These are phyloP conservation scores for Pezicula carpinea DNA, from an alignment of 2,329 filamentous ascomycete genomes.

Conservation along the genomic window DNA sequence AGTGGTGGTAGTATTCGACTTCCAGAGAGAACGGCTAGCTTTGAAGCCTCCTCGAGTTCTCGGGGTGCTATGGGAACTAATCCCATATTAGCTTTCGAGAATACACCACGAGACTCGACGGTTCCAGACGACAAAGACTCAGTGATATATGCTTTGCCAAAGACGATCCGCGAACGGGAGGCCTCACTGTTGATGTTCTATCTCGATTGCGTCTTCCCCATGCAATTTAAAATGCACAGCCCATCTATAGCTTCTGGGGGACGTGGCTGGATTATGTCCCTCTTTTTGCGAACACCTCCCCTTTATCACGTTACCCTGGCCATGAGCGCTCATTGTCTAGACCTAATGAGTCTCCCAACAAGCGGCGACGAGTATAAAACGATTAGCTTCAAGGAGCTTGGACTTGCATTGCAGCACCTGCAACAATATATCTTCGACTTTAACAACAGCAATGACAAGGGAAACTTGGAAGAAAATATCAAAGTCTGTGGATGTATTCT, in stretches of 20 bases:
- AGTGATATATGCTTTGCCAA: neutral
- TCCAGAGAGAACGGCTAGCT: too few relatives aligned
- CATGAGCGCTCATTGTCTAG: neutral
- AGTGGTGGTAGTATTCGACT: neutral
- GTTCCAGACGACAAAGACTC: neutral
- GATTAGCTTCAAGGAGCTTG: neutral
- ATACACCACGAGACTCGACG: too few relatives aligned
- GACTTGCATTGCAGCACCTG: neutral
- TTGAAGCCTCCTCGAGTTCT: too few relatives aligned
- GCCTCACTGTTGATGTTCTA: neutral
- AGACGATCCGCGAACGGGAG: neutral
- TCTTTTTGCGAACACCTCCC: neutral
- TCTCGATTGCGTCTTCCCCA: constrained; percentile 1
- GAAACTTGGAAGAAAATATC: neutral
- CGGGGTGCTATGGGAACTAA: too few relatives aligned
- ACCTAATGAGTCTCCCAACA: neutral
- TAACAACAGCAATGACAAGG: neutral
- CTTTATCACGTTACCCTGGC: neutral
- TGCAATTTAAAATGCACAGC: neutral
- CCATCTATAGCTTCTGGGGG: neutral
- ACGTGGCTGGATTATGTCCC: neutral
- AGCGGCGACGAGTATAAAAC: neutral
- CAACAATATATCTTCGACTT: constrained; percentile 1
- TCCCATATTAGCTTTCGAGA: too few relatives aligned
- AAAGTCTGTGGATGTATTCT: constrained; percentile 1